Base-by-base conservation (phyloP, 2,329 filamentous ascomycete species). In the Trichophyton equinum region DNA sequence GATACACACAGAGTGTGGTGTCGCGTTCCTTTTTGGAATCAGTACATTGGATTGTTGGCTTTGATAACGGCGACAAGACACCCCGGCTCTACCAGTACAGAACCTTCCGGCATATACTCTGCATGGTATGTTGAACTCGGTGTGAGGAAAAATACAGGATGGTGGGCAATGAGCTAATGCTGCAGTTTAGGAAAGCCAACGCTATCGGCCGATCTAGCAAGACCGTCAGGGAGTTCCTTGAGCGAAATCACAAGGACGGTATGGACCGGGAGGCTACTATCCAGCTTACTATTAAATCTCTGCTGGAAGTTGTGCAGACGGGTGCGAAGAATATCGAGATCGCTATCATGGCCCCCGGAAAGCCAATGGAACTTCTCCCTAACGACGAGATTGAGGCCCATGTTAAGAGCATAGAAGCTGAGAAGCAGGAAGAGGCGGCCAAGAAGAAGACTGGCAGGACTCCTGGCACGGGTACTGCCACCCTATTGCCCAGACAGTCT, bases 281-380 rank as follows among this genome's bases (percentile, higher is more conserved):
- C 74, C 91, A 95, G 73, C 81, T 99, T 68, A 94, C 94, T 6
- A 95, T 99, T 81, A 99, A 99, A 81, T 99, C 94, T 44, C 83
- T 99, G 66, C 80, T 99, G 63, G 94, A 99, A 76, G 94, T 99
- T 60, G 94, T 99, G 64, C 94, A 99, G 78, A 99, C 94, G 2
- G 94, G 94, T 65, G 94, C 94, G 59, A 99, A 99, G 85, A 99
- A 99, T 77, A 99, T 99, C 71, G 94, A 99, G 79, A 97, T 99
- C 71, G 94, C 95, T 62, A 86, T 99, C 72, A 96, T 97, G 91
- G 89, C 90, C 6, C 91, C 94, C 5, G 91, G 90, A 59, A 91
- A 96, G 80, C 76, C 82, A 15, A 84, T 99, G 65, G 91, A 97
- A 80, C 91, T 96, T 85, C 82, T 99, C 68, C 89, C 91, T 1